phyloP scores from a whole-genome alignment of 306 rosid species.

The Prunus davidiana region DNA sequence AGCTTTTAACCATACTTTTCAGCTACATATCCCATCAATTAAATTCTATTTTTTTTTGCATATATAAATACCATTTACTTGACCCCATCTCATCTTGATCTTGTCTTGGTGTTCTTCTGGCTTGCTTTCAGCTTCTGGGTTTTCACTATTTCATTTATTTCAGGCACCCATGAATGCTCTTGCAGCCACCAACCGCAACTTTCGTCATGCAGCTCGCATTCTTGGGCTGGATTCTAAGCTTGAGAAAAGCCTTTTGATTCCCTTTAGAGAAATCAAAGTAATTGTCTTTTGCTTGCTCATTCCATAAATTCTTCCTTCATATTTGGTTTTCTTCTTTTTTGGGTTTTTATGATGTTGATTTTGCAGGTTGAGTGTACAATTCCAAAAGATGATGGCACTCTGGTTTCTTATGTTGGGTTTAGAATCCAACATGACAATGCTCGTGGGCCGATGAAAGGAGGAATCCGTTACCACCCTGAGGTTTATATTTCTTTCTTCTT shows the following conservation, averaged over 20 bases:
- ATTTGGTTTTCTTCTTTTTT: neutral
- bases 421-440: slow-evolving; percentile 84
- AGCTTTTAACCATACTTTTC: neutral
- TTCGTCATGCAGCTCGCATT: slow-evolving; percentile 57
- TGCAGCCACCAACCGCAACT: slow-evolving; percentile 70
- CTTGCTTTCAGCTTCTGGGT: slow-evolving; percentile 3
- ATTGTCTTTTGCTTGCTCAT: neutral
- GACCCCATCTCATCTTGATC: neutral
- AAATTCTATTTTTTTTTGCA: neutral
- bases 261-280: slow-evolving; percentile 72
- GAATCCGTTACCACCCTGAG: slow-evolving; percentile 79
- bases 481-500: slow-evolving; percentile 19
- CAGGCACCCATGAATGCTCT: slow-evolving; percentile 59
- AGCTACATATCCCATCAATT: neutral
- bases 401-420: slow-evolving; percentile 66
- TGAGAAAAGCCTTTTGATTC: slow-evolving; percentile 69
- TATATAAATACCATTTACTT: neutral
- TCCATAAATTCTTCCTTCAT: neutral
- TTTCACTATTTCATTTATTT: neutral
- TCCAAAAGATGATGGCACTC: slow-evolving; percentile 70
- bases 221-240: slow-evolving; percentile 72
- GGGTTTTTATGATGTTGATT: slow-evolving; percentile 2
- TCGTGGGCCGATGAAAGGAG: slow-evolving; percentile 88
- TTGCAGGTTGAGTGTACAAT: slow-evolving; percentile 75
- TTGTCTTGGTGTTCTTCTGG: neutral